These are phyloP conservation scores for Penicillium sp. DNA, from an alignment of 2,329 filamentous ascomycete species.

Conservation along the genomic window DNA sequence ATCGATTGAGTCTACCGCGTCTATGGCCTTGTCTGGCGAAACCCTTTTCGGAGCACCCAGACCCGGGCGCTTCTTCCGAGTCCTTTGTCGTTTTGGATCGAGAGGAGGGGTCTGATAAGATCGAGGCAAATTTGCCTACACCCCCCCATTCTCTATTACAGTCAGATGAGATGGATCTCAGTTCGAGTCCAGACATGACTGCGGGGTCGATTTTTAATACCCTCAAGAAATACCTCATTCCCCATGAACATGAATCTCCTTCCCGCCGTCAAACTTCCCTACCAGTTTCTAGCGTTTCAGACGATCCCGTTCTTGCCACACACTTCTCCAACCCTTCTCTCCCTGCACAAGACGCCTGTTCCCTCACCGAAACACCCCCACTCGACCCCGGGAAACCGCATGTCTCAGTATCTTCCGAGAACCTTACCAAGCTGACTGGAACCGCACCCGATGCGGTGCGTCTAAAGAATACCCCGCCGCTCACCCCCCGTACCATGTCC, in stretches of 20 bases:
- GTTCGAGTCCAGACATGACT: slow-evolving; percentile 38
- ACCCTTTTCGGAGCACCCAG: slow-evolving; percentile 14
- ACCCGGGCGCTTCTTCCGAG: slow-evolving; percentile 33
- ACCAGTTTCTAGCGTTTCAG: slow-evolving; percentile 65
- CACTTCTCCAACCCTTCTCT: slow-evolving; percentile 69
- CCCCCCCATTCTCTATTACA: slow-evolving; percentile 47
- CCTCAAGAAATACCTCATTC: slow-evolving; percentile 47
- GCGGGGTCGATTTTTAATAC: slow-evolving; percentile 45
- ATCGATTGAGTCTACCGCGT: slow-evolving; percentile 56
- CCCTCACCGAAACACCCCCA: slow-evolving; percentile 52
- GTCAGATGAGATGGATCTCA: slow-evolving; percentile 42
- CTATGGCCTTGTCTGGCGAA: slow-evolving; percentile 39
- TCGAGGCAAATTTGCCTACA: slow-evolving; percentile 41
- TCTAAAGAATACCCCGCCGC: slow-evolving; percentile 87
- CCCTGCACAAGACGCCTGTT: slow-evolving; percentile 49
- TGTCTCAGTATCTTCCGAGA: slow-evolving; percentile 45
- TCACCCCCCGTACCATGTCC: slow-evolving; percentile 85
- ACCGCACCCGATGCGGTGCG: slow-evolving; percentile 59
- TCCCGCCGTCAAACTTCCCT: slow-evolving; percentile 48
- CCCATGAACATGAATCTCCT: slow-evolving; percentile 35
- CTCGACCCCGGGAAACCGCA: slow-evolving; percentile 46
- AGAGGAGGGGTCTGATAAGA: slow-evolving; percentile 33
- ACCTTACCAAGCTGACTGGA: slow-evolving; percentile 74
- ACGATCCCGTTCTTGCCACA: slow-evolving; percentile 64
- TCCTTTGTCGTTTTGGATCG: slow-evolving; percentile 45